These are phyloP conservation scores for Penicillium egyptiacum DNA, from an alignment of 495 filamentous ascomycete genomes.

Conservation along the genomic window DNA sequence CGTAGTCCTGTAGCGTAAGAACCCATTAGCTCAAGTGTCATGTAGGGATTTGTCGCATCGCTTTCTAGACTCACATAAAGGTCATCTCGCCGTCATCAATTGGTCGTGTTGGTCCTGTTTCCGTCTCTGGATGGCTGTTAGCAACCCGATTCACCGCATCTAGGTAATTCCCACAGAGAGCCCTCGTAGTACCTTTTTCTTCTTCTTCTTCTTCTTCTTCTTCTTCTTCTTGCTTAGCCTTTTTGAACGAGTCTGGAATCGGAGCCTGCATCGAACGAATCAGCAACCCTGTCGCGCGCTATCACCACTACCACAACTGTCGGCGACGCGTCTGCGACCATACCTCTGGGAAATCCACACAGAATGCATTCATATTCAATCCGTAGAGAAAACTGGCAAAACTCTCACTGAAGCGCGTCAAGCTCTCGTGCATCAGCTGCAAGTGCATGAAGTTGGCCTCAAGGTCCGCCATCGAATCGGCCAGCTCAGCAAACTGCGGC, in stretches of 20 bases:
- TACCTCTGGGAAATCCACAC: constrained; percentile 96
- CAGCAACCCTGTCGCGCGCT: constrained; percentile 8
- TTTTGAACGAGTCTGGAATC: constrained; percentile 69
- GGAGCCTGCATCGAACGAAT: constrained; percentile 50
- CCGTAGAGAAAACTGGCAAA: constrained; percentile 96
- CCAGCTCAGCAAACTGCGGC: constrained; percentile 87
- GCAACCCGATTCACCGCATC: neutral
- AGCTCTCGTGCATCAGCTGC: constrained; percentile 93
- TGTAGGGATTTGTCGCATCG: neutral
- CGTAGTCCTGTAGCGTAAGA: constrained; percentile 63
- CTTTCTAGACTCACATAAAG: constrained; percentile 66
- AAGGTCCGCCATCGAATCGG: constrained; percentile 91
- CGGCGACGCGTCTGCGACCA: neutral
- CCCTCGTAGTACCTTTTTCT: constrained; percentile 36
- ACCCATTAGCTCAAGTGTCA: constrained; percentile 19
- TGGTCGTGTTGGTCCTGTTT: constrained; percentile 29
- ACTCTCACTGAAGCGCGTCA: constrained; percentile 92
- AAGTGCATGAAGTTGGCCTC: constrained; percentile 98
- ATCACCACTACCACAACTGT: neutral
- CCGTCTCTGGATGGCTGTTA: constrained; percentile 33
- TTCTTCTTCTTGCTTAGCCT: constrained; percentile 58
- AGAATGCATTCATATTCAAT: constrained; percentile 98
- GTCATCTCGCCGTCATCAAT: constrained; percentile 70
- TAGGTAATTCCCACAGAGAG: neutral
- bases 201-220: constrained; percentile 50